phyloP scores from a whole-genome alignment of 2,329 filamentous ascomycete species.

The Aureobasidium sp. region DNA sequence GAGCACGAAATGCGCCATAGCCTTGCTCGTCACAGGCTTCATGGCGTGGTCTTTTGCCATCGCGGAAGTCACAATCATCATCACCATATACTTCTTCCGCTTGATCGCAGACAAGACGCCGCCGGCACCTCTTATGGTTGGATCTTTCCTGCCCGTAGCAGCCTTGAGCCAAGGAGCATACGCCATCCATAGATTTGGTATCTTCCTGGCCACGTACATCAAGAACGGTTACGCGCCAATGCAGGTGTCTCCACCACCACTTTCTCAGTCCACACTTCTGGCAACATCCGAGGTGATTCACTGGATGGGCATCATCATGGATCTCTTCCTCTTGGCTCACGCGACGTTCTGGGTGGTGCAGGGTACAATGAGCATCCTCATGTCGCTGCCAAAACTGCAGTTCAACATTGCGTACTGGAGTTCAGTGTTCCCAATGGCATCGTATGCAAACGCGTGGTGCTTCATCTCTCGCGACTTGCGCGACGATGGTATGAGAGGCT shows the following conservation, averaged over 20 bases:
- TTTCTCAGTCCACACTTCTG: conserved; percentile 9
- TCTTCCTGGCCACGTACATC: conserved; percentile 17
- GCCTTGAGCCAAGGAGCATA: conserved; percentile 17
- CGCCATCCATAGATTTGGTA: conserved; percentile 16
- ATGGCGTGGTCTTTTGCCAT: conserved; percentile 10
- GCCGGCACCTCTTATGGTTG: conserved; percentile 12
- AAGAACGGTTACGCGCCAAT: conserved; percentile 15
- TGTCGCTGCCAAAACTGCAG: conserved; percentile 12
- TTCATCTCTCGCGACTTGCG: conserved; percentile 18
- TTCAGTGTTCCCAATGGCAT: conserved; percentile 20
- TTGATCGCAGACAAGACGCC: conserved; percentile 14
- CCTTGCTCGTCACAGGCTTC: conserved; percentile 6
- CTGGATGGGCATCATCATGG: conserved; percentile 20
- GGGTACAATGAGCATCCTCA: conserved; percentile 14
- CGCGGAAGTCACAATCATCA: neutral
- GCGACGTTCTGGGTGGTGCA: conserved; percentile 22
- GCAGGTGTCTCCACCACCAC: conserved; percentile 13
- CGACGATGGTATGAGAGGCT: conserved; percentile 20
- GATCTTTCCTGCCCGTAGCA: conserved; percentile 15
- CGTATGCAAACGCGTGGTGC: conserved; percentile 19
- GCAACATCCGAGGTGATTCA: conserved; percentile 18
- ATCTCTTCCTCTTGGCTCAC: conserved; percentile 18
- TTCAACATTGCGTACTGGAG: conserved; percentile 22
- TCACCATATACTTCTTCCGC: conserved; percentile 15
- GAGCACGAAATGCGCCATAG: conserved; percentile 11